Base-by-base conservation (phyloP, 75 land plant genomes). In the Ceratopteris richardii region DNA sequence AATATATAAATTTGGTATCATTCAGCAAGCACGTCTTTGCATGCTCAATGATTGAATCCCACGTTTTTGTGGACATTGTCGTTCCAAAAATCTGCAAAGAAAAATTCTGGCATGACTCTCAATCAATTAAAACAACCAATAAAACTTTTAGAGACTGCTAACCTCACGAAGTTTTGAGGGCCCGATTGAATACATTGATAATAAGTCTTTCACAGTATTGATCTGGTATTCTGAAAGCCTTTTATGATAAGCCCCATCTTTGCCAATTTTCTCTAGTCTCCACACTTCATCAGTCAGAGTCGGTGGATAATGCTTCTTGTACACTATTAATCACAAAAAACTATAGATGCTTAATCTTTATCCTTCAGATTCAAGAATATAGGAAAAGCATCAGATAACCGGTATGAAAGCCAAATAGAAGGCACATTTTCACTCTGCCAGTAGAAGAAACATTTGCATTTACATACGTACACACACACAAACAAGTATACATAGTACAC, bases 181-280 rank as follows among this genome's bases (percentile, higher is more conserved):
- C 29, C 82, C 79, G n/a, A 68, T 73, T 6, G 46, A 43, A 0
- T 20, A 67, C 41, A 77, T n/a, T 29, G 73, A 67, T 23, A 88
- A 60, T 58, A 88, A 82, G 21, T 88, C 94, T 56, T 62, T 56
- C 46, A 88, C 94, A 0, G 78, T 79, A 5, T 50, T 36, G 2
- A 88, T 75, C 6, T 56, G 36, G 1, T 36, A 0, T 0, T 18
- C 17, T 11, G 37, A 56, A 26, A 88, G 63, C 55, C 76, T 78
- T 28, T 59, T 69, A 63, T 82, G 86, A 54, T 71, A 77, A 28
- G 62, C 63, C 19, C 94, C 94, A 58, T 80, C 83, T 68, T 84
- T 88, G 10, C 77, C 79, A n/a, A 88, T 82, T 40, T 67, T 82
- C 24, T 86, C 81, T 67, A 88, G 50, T 5, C 94, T 82, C 94